These are phyloP conservation scores for Thielaviopsis euricoi DNA, from an alignment of 2,329 filamentous ascomycete genomes.

Conservation along the genomic window DNA sequence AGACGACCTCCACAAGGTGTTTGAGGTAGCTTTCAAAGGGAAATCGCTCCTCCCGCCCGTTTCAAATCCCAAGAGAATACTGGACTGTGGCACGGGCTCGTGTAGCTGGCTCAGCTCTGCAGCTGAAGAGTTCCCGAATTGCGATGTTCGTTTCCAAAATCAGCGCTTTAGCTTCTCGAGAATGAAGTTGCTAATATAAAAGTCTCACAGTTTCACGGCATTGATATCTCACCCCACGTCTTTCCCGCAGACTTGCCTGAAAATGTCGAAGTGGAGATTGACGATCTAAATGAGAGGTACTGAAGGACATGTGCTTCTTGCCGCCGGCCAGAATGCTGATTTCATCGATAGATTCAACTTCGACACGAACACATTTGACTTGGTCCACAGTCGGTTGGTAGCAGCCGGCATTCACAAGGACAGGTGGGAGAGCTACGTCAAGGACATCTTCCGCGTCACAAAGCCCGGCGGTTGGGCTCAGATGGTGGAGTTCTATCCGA, in stretches of 20 bases:
- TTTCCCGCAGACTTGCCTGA: conserved; percentile 45
- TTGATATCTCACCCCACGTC: conserved; percentile 2
- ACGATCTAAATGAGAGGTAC: conserved; percentile 52
- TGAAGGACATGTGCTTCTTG: conserved; percentile 11
- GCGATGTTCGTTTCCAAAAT: background rate
- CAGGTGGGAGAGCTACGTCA: conserved; percentile 61
- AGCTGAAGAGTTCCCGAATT: background rate
- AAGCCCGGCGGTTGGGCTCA: conserved; percentile 72
- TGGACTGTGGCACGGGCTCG: conserved; percentile 9
- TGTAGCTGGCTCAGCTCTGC: conserved; percentile 4
- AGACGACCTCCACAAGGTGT: background rate
- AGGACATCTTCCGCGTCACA: conserved; percentile 56
- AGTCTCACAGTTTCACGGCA: background rate
- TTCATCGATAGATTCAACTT: conserved; percentile 43
- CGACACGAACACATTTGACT: conserved; percentile 54
- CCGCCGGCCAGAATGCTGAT: background rate
- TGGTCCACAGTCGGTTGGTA: conserved; percentile 65
- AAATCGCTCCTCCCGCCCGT: background rate
- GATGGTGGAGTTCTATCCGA: conserved; percentile 74
- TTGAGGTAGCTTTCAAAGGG: conserved; percentile 1
- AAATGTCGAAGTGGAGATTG: conserved; percentile 56
- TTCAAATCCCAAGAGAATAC: background rate
- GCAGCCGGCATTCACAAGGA: conserved; percentile 52
- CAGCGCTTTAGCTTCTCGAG: no score
- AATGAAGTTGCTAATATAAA: background rate